These are phyloP conservation scores for Kwoniella heveanensis DNA, from an alignment of 768 basidiomycete species.

Conservation along the genomic window DNA sequence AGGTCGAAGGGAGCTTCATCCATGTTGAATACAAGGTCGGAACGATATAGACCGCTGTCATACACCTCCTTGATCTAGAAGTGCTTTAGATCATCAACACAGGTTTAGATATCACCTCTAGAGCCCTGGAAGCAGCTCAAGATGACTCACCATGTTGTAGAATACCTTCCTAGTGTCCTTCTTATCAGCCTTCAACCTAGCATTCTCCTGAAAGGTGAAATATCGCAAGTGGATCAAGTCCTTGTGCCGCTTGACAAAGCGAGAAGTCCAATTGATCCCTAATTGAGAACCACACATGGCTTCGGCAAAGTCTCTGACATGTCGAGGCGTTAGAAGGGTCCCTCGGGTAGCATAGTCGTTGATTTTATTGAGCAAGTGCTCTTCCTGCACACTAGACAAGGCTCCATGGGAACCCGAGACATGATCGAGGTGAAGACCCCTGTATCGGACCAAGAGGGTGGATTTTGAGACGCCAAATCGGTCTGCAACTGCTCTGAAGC, in stretches of 20 bases:
- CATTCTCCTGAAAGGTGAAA: conserved; percentile 13
- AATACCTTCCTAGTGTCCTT: conserved; percentile 11
- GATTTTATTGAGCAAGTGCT: conserved; percentile 1
- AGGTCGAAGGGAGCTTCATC: conserved; percentile 25
- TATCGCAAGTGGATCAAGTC: conserved; percentile 1
- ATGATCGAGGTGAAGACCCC: not conserved
- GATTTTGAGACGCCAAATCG: conserved; percentile 5
- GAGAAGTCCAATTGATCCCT: conserved; percentile 18
- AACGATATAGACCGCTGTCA: conserved; percentile 6
- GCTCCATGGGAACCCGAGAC: not conserved
- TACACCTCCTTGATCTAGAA: conserved; percentile 11
- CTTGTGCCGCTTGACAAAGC: conserved; percentile 15
- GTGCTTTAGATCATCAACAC: not conserved
- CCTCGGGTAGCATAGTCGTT: conserved; percentile 18
- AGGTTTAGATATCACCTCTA: no score
- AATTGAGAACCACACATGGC: not conserved
- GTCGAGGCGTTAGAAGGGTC: conserved; percentile 21
- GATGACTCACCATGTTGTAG: conserved; percentile 15
- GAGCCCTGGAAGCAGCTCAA: not conserved
- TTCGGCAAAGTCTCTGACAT: conserved; percentile 16
- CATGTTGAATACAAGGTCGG: conserved; percentile 25
- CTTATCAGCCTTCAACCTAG: conserved; percentile 17
- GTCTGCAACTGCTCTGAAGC: not conserved
- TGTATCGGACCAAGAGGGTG: conserved; percentile 5
- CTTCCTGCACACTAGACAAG: conserved; percentile 10